Evolutionary conservation across 176 grass and related monocot genomes (phyloP).

Genomic region (Lolium rigidum): DNA sequence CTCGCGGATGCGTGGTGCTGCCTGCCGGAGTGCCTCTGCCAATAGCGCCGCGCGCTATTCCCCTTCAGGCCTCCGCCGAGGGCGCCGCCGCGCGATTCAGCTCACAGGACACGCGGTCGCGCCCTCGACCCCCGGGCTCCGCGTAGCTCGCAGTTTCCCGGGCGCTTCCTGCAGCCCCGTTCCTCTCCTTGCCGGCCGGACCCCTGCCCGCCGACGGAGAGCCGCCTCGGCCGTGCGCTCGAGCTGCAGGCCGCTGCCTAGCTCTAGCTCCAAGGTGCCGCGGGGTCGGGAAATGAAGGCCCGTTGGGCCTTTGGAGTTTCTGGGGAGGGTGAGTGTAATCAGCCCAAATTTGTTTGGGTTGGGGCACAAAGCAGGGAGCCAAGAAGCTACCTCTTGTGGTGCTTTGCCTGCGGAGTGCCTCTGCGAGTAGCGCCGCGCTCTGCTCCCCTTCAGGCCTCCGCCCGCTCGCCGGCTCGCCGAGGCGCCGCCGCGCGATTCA

Average conservation of each 20-base stretch:
- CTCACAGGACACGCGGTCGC: background rate
- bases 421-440: background rate
- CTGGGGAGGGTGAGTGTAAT: background rate
- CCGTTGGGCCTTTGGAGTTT: background rate
- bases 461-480: background rate
- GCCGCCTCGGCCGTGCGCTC: constrained; percentile 7
- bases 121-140: background rate
- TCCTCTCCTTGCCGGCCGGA: background rate
- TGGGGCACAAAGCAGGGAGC: no score
- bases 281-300: background rate
- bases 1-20: background rate
- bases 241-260: background rate
- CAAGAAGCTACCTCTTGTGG: background rate
- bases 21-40: background rate
- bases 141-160: background rate
- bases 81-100: background rate
- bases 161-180: background rate
- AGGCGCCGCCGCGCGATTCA: background rate
- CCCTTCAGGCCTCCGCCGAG: background rate
- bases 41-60: background rate
- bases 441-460: background rate
- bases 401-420: background rate
- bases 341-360: no score
- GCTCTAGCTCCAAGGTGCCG: background rate
- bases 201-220: constrained; percentile 9